Conservation (phyloP, 164 flowering plant genomes). For the Piper betle region DNA sequence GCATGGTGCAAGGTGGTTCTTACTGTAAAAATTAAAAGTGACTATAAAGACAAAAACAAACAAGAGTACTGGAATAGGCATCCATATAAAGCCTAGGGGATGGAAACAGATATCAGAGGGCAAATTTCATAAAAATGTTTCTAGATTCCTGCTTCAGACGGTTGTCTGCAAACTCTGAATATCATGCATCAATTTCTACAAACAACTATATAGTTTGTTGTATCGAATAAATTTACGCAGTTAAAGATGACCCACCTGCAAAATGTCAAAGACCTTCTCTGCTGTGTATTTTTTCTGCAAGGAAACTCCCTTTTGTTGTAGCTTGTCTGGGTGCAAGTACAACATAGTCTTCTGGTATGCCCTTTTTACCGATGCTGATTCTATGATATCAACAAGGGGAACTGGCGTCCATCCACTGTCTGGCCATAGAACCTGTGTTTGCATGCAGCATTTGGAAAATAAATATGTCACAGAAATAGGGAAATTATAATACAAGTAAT, state of each 20-base stretch:
- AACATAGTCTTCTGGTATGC: conserved; percentile 81
- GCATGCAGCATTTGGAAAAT: not conserved
- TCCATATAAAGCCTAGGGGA: too few species aligned
- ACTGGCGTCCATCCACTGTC: conserved; percentile 91
- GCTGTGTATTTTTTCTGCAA: conserved; percentile 64
- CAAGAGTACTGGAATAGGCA: too few species aligned
- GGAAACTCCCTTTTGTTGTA: conserved; percentile 82
- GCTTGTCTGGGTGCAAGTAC: conserved; percentile 83
- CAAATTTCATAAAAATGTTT: too few species aligned
- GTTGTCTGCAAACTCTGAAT: too few species aligned
- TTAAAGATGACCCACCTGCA: conserved; percentile 48
- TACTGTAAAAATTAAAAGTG: too few species aligned
- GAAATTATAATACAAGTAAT: too few species aligned
- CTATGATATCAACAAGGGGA: conserved; percentile 77
- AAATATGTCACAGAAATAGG: not conserved
- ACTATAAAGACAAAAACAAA: too few species aligned
- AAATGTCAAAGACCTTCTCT: conserved; percentile 68
- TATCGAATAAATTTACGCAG: not conserved
- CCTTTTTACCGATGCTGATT: conserved; percentile 68
- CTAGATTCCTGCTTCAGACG: not conserved
- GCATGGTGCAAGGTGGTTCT: not conserved
- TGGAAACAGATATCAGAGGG: too few species aligned
- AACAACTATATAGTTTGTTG: too few species aligned
- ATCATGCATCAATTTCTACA: not conserved
- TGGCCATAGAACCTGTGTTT: conserved; percentile 74